phyloP scores from a whole-genome alignment of 768 basidiomycete species.

The Epithele typhae region DNA sequence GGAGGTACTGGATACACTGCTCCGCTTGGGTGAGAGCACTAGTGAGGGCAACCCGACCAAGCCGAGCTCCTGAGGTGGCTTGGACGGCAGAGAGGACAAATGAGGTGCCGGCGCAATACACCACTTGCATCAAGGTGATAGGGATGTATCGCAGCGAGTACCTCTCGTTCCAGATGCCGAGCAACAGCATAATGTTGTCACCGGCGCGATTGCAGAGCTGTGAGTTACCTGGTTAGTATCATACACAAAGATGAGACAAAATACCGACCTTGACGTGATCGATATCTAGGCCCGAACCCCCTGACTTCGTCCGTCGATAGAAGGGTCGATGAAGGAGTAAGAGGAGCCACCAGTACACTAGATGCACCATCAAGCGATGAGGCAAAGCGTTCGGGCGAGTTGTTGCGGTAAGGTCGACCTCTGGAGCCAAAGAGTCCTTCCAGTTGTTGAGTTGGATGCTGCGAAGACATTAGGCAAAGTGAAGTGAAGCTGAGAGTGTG shows the following conservation, averaged over 20 bases:
- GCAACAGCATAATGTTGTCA: slow-evolving; percentile 51
- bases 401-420: slow-evolving; percentile 46
- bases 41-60: slow-evolving; percentile 43
- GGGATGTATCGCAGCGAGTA: slow-evolving; percentile 56
- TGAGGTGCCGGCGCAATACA: slow-evolving; percentile 57
- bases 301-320: slow-evolving; percentile 28
- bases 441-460: slow-evolving; percentile 26
- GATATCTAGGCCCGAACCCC: slow-evolving; percentile 37
- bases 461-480: not conserved
- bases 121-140: slow-evolving; percentile 51
- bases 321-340: slow-evolving; percentile 58
- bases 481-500: not conserved
- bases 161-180: slow-evolving; percentile 44
- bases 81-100: slow-evolving; percentile 52
- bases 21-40: slow-evolving; percentile 40
- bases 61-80: slow-evolving; percentile 40
- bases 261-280: slow-evolving; percentile 45
- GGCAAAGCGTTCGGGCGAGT: slow-evolving; percentile 45
- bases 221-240: not conserved
- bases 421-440: slow-evolving; percentile 38
- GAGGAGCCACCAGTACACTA: slow-evolving; percentile 54
- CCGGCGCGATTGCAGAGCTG: slow-evolving; percentile 52
- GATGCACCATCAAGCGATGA: slow-evolving; percentile 52
- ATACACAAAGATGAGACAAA: not conserved
- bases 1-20: slow-evolving; percentile 45